These are phyloP conservation scores for Fragaria iinumae DNA, from an alignment of 306 rosid genomes.

Conservation along the genomic window DNA sequence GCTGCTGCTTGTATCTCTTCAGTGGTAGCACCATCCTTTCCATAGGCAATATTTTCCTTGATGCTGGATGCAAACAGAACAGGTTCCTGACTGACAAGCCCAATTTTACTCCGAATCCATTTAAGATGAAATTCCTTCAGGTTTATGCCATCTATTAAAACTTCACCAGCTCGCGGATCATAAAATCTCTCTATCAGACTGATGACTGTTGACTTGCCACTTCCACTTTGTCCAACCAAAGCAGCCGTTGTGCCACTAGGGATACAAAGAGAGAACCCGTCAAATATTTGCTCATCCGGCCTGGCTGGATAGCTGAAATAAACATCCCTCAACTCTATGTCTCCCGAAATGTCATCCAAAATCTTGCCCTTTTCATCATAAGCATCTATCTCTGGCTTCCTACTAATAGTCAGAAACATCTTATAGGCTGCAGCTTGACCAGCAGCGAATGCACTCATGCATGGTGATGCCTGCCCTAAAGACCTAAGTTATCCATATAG, in stretches of 20 bases:
- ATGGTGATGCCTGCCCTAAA: constrained; percentile 81
- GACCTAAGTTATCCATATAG: constrained; percentile 49
- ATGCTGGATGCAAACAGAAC: constrained; percentile 80
- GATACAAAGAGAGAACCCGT: constrained; percentile 66
- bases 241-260: constrained; percentile 74
- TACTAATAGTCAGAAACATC: constrained; percentile 79
- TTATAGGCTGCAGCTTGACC: constrained; percentile 94
- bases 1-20: constrained; percentile 72
- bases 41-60: constrained; percentile 81
- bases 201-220: constrained; percentile 85
- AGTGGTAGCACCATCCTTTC: constrained; percentile 77
- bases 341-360: constrained; percentile 65
- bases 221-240: constrained; percentile 92
- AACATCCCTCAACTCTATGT: constrained; percentile 63
- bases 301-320: constrained; percentile 83
- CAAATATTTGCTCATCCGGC: constrained; percentile 69
- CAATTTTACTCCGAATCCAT: constrained; percentile 92
- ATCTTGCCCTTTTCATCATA: constrained; percentile 57
- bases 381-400: constrained; percentile 79
- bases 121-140: constrained; percentile 72
- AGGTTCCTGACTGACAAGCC: constrained; percentile 95
- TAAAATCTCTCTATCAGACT: constrained; percentile 89
- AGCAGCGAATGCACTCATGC: constrained; percentile 87
- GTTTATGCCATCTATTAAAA: constrained; percentile 72
- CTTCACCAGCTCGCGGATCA: constrained; percentile 77